A percentile compares a stretch with the other conserved stretches of the same genome.
Conservation (phyloP, 192 early-diverging fungal species). For the Podila clonocystis region DNA sequence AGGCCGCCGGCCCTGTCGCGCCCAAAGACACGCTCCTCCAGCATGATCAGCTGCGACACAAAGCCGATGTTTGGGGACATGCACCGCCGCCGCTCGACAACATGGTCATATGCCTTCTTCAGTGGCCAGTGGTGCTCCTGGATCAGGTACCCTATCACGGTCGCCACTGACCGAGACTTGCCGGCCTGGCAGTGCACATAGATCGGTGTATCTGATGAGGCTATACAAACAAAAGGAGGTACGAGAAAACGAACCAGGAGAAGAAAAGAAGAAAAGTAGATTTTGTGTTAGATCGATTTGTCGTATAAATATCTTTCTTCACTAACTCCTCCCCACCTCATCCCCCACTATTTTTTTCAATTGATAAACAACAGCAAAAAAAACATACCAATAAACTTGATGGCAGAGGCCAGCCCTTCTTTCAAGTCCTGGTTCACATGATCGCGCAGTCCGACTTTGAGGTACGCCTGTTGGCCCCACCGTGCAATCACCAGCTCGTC, state of each 20-base stretch:
- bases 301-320: no score
- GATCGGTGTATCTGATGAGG: slow-evolving; percentile 56
- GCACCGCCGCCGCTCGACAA: slow-evolving; percentile 68
- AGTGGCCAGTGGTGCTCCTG: slow-evolving; percentile 68
- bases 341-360: no score
- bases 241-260: no score
- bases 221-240: background rate
- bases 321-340: no score
- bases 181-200: slow-evolving; percentile 86
- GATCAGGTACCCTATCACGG: slow-evolving; percentile 75
- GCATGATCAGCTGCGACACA: slow-evolving; percentile 70
- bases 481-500: slow-evolving; percentile 53
- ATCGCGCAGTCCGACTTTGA: slow-evolving; percentile 66
- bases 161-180: slow-evolving; percentile 74
- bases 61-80: slow-evolving; percentile 85
- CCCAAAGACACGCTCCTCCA: slow-evolving; percentile 71
- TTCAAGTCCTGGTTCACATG: slow-evolving; percentile 78
- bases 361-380: slow-evolving; percentile 3
- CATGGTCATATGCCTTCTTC: slow-evolving; percentile 71
- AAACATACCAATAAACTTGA: slow-evolving; percentile 72
- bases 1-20: slow-evolving; percentile 30
- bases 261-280: no score
- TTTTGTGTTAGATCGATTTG: no score
- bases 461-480: slow-evolving; percentile 42
- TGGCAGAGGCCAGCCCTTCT: slow-evolving; percentile 65